Evolutionary conservation across 2,329 filamentous ascomycete genomes (phyloP), one percentile per base, ranked within the genome.

Genomic region (Fusarium continuum): DNA sequence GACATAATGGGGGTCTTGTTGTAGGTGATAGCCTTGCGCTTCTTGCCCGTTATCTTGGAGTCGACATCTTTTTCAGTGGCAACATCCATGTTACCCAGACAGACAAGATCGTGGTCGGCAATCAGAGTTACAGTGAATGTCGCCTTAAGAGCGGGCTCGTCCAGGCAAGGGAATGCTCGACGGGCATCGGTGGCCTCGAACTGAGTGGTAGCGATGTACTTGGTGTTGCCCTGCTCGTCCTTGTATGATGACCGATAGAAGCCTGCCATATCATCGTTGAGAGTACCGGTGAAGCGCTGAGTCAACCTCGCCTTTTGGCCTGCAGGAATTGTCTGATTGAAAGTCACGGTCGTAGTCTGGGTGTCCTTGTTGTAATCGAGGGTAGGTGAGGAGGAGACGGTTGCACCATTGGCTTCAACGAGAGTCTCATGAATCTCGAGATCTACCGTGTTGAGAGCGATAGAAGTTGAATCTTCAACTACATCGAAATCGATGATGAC

Each of bases 191-290:
- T 97, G 32, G 94, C 90, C 81, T 98, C 94, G 91, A 98, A 96
- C 82, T 98, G 94, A 16, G 92, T 92, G 22, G 93, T 94, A 23
- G 93, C 94, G 73, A 98, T 83, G 75, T 93, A 90, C 67, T 91
- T 91, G 55, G 89, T 88, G 58, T 86, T 87, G 32, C 94, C 94
- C 72, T 95, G 88, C 43, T 86, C 79, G 60, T 87, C 88, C 82
- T 95, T 96, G 83, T 94, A 98, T 7, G 92, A 96, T 2, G 93
- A 97, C 55, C 94, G 88, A 80, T 98, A 98, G 85, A 98, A 98
- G 41, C 94, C 94, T 43, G 93, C 93, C 92, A 98, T 96, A 79
- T 95, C 94, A 76, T 96, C 91, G 77, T 96, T 97, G 72, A 97
- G 80, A 36, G 83, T 84, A 34, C 93, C 93, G 9, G 86, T 88